Percentiles rank a stretch among this genome's conserved stretches.
phyloP scores from a whole-genome alignment of 345 rosid genomes.

The Erucastrum elatum region DNA sequence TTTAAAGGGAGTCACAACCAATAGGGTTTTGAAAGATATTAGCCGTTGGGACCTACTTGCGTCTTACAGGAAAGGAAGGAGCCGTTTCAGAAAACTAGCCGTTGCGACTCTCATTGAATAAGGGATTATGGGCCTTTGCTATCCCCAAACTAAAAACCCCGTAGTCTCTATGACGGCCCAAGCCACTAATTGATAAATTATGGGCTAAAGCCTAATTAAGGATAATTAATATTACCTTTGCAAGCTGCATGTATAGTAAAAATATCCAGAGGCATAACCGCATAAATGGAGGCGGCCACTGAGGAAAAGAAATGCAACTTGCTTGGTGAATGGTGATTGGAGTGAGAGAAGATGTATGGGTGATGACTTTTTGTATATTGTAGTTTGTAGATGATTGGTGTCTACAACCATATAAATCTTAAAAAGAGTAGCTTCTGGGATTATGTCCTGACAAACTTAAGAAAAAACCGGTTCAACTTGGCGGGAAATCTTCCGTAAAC shows the following conservation, averaged over 20 bases:
- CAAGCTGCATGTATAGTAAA: neutral
- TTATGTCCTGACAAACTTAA: neutral
- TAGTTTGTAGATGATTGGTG: neutral
- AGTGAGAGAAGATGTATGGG: constrained; percentile 14
- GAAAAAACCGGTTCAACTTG: neutral
- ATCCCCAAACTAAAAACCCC: neutral
- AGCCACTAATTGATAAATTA: neutral
- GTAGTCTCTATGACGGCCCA: neutral
- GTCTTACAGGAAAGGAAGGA: neutral
- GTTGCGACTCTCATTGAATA: neutral
- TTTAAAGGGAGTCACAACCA: neutral
- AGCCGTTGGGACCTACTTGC: constrained; percentile 30
- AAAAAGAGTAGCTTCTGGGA: neutral
- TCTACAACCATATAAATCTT: neutral
- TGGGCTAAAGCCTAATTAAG: neutral
- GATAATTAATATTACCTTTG: neutral
- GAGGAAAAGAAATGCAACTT: constrained; percentile 9
- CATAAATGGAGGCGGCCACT: neutral
- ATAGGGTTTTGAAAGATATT: neutral
- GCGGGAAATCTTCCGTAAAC: neutral
- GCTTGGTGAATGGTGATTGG: neutral
- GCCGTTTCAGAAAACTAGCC: constrained; percentile 25
- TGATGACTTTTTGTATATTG: neutral
- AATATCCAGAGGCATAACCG: neutral
- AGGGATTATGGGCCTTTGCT: constrained; percentile 1